phyloP scores from a whole-genome alignment of 129 eudicot species.

The Saposhnikovia divaricata region DNA sequence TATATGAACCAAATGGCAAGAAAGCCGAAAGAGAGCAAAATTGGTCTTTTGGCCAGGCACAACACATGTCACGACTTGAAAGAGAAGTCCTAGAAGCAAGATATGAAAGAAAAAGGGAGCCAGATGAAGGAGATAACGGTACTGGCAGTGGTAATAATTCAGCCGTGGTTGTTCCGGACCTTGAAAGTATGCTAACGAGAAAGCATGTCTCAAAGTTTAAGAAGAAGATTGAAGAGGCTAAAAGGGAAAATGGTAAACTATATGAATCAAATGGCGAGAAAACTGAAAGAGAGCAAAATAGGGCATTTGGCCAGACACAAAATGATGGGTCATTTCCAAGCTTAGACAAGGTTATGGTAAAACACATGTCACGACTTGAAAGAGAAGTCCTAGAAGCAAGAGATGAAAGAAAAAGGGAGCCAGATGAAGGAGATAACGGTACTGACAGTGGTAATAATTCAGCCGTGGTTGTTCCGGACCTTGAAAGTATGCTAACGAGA shows the following conservation, averaged over 20 bases:
- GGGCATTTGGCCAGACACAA: slow-evolving; percentile 5
- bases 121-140: neutral
- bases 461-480: slow-evolving; percentile 20
- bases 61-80: slow-evolving; percentile 54
- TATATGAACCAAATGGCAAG: slow-evolving; percentile 24
- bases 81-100: slow-evolving; percentile 72
- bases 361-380: slow-evolving; percentile 60
- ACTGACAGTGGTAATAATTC: slow-evolving; percentile 2
- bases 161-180: slow-evolving; percentile 20
- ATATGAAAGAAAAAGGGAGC: slow-evolving; percentile 12
- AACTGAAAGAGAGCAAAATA: slow-evolving; percentile 16
- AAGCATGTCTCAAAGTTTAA: slow-evolving; percentile 12
- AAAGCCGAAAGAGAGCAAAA: slow-evolving; percentile 21
- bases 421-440: neutral
- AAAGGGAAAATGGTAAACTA: slow-evolving; percentile 23
- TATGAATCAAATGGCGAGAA: slow-evolving; percentile 26
- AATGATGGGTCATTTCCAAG: slow-evolving; percentile 47
- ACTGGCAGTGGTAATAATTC: slow-evolving; percentile 2
- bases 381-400: slow-evolving; percentile 72
- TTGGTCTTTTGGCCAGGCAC: slow-evolving; percentile 4
- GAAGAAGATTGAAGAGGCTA: slow-evolving; percentile 15
- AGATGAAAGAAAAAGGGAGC: slow-evolving; percentile 12
- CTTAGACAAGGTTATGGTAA: slow-evolving; percentile 58
- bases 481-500: slow-evolving; percentile 8
- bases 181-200: slow-evolving; percentile 8